phyloP scores from a whole-genome alignment of 2,329 filamentous ascomycete species.

The Hymenoscyphus fructigenus region DNA sequence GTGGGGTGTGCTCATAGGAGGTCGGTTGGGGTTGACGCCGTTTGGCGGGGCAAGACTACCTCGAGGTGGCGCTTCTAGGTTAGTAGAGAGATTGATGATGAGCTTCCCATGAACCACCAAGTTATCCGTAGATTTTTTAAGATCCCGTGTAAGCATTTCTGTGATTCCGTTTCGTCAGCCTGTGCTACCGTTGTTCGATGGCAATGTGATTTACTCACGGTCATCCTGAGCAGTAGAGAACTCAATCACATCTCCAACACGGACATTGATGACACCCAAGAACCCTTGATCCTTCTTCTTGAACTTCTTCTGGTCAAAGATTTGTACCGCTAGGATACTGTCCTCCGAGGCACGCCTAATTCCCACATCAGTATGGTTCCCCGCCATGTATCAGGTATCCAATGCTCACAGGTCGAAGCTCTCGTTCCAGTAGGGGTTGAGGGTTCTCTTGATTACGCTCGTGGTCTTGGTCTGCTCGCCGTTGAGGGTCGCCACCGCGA shows the following conservation, averaged over 20 bases:
- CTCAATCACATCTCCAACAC: slow-evolving; percentile 92
- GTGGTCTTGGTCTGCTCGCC: slow-evolving; percentile 99
- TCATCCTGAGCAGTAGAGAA: slow-evolving; percentile 88
- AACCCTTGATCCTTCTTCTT: slow-evolving; percentile 99
- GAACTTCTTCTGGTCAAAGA: slow-evolving; percentile 99
- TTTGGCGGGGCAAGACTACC: slow-evolving; percentile 36
- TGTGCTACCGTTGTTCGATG: slow-evolving; percentile 10
- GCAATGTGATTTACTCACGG: slow-evolving; percentile 57
- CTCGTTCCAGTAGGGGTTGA: slow-evolving; percentile 99
- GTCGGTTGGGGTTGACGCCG: slow-evolving; percentile 33
- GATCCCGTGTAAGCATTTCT: slow-evolving; percentile 96
- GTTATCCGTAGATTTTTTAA: slow-evolving; percentile 98
- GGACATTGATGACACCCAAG: slow-evolving; percentile 94
- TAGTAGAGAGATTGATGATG: slow-evolving; percentile 94
- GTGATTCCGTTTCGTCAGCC: slow-evolving; percentile 19
- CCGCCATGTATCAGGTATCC: neutral
- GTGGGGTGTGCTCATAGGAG: slow-evolving; percentile 35
- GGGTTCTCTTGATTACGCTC: slow-evolving; percentile 90
- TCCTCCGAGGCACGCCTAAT: slow-evolving; percentile 85
- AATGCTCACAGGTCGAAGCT: slow-evolving; percentile 83
- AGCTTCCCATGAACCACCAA: slow-evolving; percentile 96
- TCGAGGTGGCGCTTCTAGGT: slow-evolving; percentile 70
- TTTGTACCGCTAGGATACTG: slow-evolving; percentile 94
- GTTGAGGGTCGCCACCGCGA: slow-evolving; percentile 94
- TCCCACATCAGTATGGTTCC: slow-evolving; percentile 24